These are phyloP conservation scores for Leccinum truebloodii DNA, from an alignment of 768 basidiomycete species.

Conservation along the genomic window DNA sequence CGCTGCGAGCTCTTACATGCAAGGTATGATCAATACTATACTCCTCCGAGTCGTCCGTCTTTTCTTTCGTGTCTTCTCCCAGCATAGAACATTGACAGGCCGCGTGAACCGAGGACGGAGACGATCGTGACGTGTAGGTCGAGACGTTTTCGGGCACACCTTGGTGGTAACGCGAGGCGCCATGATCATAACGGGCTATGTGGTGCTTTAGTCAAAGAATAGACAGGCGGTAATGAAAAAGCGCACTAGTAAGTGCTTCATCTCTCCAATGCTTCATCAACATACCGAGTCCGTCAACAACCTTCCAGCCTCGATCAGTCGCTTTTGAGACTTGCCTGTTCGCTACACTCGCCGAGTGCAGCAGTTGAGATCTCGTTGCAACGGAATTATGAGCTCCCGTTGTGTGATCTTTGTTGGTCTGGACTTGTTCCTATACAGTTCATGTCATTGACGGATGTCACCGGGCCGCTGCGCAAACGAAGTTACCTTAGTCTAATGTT, in stretches of 20 bases:
- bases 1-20: too few species aligned
- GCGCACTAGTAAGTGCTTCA: slow-evolving; percentile 66
- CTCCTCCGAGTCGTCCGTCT: too few species aligned
- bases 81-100: too few species aligned
- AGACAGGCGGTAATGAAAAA: neutral
- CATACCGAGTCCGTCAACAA: slow-evolving; percentile 79
- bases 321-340: slow-evolving; percentile 75
- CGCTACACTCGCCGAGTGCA: slow-evolving; percentile 79
- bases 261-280: slow-evolving; percentile 83
- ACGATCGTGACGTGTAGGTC: slow-evolving; percentile 80
- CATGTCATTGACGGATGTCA: too few species aligned
- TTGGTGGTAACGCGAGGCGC: slow-evolving; percentile 96
- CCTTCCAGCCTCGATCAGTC: slow-evolving; percentile 86
- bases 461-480: too few species aligned
- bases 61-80: too few species aligned
- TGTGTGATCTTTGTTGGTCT: slow-evolving; percentile 97
- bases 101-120: slow-evolving; percentile 55
- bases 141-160: slow-evolving; percentile 85
- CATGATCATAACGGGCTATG: slow-evolving; percentile 88
- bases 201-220: slow-evolving; percentile 1
- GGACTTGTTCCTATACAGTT: slow-evolving; percentile 84
- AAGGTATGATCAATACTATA: too few species aligned
- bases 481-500: too few species aligned
- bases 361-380: slow-evolving; percentile 93
- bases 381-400: slow-evolving; percentile 96